Conservation (phyloP, 768 basidiomycete genomes). For the Kwoniella sp. region DNA sequence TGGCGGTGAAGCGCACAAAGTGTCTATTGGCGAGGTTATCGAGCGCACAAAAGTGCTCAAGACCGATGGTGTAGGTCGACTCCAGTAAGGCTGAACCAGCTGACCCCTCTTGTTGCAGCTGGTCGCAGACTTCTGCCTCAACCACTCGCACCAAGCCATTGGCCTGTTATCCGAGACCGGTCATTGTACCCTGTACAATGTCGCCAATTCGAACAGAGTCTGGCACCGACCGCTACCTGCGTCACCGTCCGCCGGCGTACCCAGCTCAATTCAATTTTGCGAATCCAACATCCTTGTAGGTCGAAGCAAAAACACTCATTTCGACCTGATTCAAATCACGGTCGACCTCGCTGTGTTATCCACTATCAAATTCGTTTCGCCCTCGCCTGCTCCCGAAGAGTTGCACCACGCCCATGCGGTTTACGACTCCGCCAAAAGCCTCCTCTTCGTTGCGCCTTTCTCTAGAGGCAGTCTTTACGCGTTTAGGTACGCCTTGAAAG, state of each 20-base stretch:
- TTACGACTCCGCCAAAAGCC: conserved; percentile 22
- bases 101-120: conserved; percentile 16
- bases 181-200: conserved; percentile 28
- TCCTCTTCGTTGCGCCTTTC: conserved; percentile 30
- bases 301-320: conserved; percentile 25
- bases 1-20: too few species aligned
- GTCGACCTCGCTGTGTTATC: conserved; percentile 26
- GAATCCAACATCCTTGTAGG: conserved; percentile 39
- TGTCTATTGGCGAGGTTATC: too few species aligned
- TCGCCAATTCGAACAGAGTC: conserved; percentile 24
- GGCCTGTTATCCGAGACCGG: conserved; percentile 21
- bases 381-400: conserved; percentile 6
- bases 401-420: conserved; percentile 25
- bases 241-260: background rate
- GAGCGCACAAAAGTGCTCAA: conserved; percentile 28
- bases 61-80: conserved; percentile 35
- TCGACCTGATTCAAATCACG: conserved; percentile 40
- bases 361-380: conserved; percentile 24
- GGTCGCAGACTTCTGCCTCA: conserved; percentile 33
- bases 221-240: conserved; percentile 32
- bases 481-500: conserved; percentile 35
- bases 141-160: conserved; percentile 35
- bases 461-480: conserved; percentile 28
- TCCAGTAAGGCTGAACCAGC: too few species aligned
- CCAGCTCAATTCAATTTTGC: conserved; percentile 34